Base-by-base conservation (phyloP, 2,329 filamentous ascomycete species). In the Cryphonectria parasitica region DNA sequence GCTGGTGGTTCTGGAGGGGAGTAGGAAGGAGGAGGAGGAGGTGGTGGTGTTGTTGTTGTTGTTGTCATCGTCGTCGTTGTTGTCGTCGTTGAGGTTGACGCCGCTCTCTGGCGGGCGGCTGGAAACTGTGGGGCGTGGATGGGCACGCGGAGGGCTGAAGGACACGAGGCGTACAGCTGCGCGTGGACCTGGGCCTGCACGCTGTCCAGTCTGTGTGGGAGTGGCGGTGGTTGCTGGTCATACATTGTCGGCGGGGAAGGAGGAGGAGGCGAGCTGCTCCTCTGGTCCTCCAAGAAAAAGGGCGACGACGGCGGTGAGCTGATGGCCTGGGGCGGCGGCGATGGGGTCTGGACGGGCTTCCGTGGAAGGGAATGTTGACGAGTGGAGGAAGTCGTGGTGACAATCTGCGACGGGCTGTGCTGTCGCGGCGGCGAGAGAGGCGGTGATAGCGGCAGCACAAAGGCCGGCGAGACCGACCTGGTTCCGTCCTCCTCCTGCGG, bases 241-340 rank as follows among this genome's bases (percentile, higher is more conserved):
- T 10, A 28, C 34, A 25, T 41, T n/a, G 41, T 64, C 10, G 39
- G n/a, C 2, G 17, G 22, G 6, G 7, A 2, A 31, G 41, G 15
- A 10, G 43, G 43, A 0, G 45, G 45, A 7, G 43, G 43, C 5
- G 11, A 39, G 39, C 39, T 64, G 62, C 22, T 49, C 45, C 19
- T n/a, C 45, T 49, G 45, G 19, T 64, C 25, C 66, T 61, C 15
- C 49, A 39, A 2, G 45, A n/a, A 49, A 22, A 49, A 49, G 22
- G 19, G 67, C 36, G 28, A 70, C 67, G 19, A 64, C 45, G 36
- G 63, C 67, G 45, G 54, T 17, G 54, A 31, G 54, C 28, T 58
- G 54, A 5, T 17, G 1, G 15, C n/a, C 60, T 62, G 74, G 69
- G 19, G 74, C 36, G 34, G 76, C 72, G 34, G 74, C 69, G 64